Evolutionary conservation across 768 basidiomycete species (phyloP).

Genomic region (Zangia roseola): DNA sequence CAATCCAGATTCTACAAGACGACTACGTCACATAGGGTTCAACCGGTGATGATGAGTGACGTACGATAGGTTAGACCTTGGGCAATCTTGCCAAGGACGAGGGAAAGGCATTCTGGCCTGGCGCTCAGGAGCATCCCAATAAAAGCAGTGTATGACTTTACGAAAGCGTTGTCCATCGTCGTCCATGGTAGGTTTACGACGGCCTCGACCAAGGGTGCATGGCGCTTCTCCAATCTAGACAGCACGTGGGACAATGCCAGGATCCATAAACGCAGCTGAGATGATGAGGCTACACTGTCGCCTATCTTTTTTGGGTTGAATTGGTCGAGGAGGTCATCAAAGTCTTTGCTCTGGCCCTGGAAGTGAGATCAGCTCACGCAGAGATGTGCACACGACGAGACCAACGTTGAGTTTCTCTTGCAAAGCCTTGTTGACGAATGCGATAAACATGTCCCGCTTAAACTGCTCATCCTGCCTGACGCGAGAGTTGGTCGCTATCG

Average conservation of each 20-base stretch:
- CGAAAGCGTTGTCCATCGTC: conserved; percentile 80
- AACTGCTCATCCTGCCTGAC: conserved; percentile 76
- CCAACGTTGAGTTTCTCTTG: conserved; percentile 69
- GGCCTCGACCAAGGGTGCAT: conserved; percentile 80
- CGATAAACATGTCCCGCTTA: conserved; percentile 79
- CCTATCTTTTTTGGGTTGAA: conserved; percentile 58
- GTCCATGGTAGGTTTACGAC: conserved; percentile 91
- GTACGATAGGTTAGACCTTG: conserved; percentile 88
- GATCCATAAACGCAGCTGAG: conserved; percentile 77
- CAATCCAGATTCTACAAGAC: conserved; percentile 62
- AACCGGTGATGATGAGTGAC: conserved; percentile 30
- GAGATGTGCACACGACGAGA: conserved; percentile 15
- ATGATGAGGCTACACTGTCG: conserved; percentile 33
- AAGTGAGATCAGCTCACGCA: conserved; percentile 12
- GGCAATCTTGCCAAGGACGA: conserved; percentile 78
- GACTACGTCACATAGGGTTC: conserved; percentile 5
- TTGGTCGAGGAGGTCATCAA: conserved; percentile 86
- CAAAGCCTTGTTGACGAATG: conserved; percentile 79
- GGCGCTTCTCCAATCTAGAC: conserved; percentile 80
- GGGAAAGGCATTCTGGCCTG: conserved; percentile 84
- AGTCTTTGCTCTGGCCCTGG: conserved; percentile 73
- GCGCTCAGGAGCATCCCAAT: conserved; percentile 91
- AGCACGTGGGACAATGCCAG: conserved; percentile 89
- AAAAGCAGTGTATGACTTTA: conserved; percentile 86
- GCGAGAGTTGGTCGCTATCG: conserved; percentile 77